Evolutionary conservation across 169 alveolate species (phyloP), one percentile per base, ranked within the genome.

Genomic region (Cystoisospora suis): DNA sequence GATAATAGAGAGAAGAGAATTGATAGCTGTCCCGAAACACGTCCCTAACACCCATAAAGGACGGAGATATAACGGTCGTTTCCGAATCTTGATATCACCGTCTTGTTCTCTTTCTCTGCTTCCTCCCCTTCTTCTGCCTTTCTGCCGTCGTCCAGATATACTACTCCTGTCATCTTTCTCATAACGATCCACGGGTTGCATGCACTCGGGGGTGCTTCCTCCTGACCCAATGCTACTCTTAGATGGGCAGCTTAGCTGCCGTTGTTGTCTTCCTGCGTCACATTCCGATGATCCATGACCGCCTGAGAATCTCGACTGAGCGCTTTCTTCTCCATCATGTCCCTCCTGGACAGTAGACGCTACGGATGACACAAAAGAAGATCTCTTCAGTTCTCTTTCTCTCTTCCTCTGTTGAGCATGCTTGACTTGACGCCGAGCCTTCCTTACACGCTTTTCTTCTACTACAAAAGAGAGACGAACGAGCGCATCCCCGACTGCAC

Each of bases 401-500:
- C 42, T 72, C 56, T 27, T 15, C 58, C 56, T 53, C 45, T 38
- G 3, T 2, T 0, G 15, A 9, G 38, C 56, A n/a, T 72, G 53
- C 56, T 27, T 9, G 58, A 4, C 58, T 7, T 38, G 42, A 3
- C 45, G 80, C 12, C 80, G 80, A 29, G 29, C 23, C 6, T 32
- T 69, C 15, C 42, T 4, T n/a, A 27, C 27, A 20, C 80, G 12
- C 45, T 69, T 69, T 53, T 6, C 56, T 53, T 72, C 83, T 38
- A 72, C n/a, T 6, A 72, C 83, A 27, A 72, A 72, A 29, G 83
- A 72, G 7, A 72, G 83, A 4, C 83, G 83, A 27, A 72, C 83
- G n/a, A 72, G 56, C 3, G 83, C 83, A 38, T 72, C 83, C 4
- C 83, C 83, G 27, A 32, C 83, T 4, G 83, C 83, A 0, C 83